Base-by-base conservation (phyloP, 768 basidiomycete species). In the Podaxis sp. region DNA sequence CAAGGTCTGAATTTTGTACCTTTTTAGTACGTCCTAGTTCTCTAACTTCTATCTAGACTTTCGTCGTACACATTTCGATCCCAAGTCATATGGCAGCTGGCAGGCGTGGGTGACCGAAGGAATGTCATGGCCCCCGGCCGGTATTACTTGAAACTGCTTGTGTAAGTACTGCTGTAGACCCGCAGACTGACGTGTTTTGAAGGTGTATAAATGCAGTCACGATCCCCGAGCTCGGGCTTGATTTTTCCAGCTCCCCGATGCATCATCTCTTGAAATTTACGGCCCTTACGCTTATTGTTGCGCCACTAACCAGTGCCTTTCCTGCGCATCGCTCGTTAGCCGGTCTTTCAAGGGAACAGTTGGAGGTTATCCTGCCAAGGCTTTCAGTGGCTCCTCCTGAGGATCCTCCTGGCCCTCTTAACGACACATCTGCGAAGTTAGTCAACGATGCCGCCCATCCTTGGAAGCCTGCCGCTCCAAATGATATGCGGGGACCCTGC, bases 371-470 rank as follows among this genome's bases (percentile, higher is more conserved):
- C 30, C 46, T 64, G 13, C 52, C 63, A 33, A 59, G 22, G 30
- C 53, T 60, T 33, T n/a, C 33, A 22, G 24, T 33, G n/a, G 52
- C 46, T 2, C 28, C 41, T 20, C 62, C 62, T 12, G 46, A 49
- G 15, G 38, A 36, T 8, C 48, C 53, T 24, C 54, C 61, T 22
- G 62, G 57, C 12, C 63, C 58, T 3, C 48, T 64, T 13, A 53
- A 60, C 8, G 62, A 65, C 38, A 66, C 62, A 15, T 67, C 64
- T 24, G 15, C 62, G 17, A 68, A 68, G 58, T 62, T 68, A 1
- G 66, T 68, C 64, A 57, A 68, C 41, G 67, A 68, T 57, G 37
- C 37, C 17, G 54, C 13, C 20, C 67, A 68, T 53, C 64, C 66
- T n/a, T 66, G 62, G 58, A 54, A 51, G 20, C 58, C 66, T 26